Evolutionary conservation across 106 monocot species (phyloP), one percentile per base, ranked within the genome.

Genomic region (Triglochin maritima): DNA sequence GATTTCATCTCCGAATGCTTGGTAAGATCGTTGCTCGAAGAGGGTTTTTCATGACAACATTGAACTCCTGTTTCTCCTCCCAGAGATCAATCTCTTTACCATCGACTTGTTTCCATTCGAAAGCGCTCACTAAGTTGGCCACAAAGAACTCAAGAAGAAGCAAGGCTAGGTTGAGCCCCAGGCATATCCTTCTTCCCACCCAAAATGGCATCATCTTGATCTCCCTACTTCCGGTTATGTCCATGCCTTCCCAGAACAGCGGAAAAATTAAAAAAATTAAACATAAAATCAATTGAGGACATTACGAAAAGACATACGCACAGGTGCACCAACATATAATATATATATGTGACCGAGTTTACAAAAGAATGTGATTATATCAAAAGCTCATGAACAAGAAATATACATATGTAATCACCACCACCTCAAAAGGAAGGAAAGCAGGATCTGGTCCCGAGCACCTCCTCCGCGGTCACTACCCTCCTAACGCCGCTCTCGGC

Each of bases 191-290:
- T 49, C 71, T 46, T 47, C 71, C 71, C 47, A 71, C 71, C 29
- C 71, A 59, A 29, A 71, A 71, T 4, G 71, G 59, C 71, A 71
- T 71, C 71, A 71, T 71, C 71, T 71, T 59, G 16, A 71, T 71
- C 71, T 61, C 48, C 71, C n/a, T 59, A 17, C 60, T 71, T 15
- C 71, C 71, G 3, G 71, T 61, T 6, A 71, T 60, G 48, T 71
- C 71, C 41, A 71, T 59, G 7, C 49, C 60, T 13, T 58, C 69
- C 52, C 52, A n/a, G n/a, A n/a, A n/a, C n/a, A n/a, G n/a, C n/a
- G n/a, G n/a, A n/a, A n/a, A n/a, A n/a, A n/a, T n/a, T n/a, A n/a
- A n/a, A n/a, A n/a, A n/a, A n/a, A n/a, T n/a, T n/a, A n/a, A n/a
- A n/a, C n/a, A n/a, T n/a, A n/a, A n/a, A n/a, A n/a, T n/a, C n/a